Base-by-base conservation (phyloP, 2,329 filamentous ascomycete genomes). In the Decorospora gaudefroyi region DNA sequence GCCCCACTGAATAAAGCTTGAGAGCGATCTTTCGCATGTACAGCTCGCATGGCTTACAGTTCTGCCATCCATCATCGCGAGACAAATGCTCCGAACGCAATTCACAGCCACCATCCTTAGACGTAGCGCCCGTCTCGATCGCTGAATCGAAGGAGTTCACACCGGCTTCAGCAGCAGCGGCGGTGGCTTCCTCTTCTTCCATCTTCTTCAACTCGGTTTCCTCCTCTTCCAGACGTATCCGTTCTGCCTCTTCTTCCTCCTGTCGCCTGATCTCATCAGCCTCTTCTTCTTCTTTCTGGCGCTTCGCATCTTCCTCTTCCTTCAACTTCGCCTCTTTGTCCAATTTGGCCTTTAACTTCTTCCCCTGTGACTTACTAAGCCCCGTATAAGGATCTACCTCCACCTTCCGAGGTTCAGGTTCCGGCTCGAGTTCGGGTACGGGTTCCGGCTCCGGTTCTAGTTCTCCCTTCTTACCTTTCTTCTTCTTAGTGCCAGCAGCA, bases 401-500 rank as follows among this genome's bases (percentile, higher is more conserved):
- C n/a, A 66, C 65, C 47, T 72, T 71, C 13, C 73, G 70, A 6
- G 71, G 68, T 31, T 67, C 67, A 1, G 67, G 49, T 15, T 50
- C 53, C 2, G 55, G 49, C 9, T 53, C 55, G n/a, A n/a, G n/a
- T n/a, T n/a, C 12, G 53, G n/a, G n/a, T n/a, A n/a, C n/a, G n/a
- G n/a, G n/a, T n/a, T n/a, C 57, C 13, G 42, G 36, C 16, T 46
- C 42, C 1, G 30, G 36, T 25, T 42, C 40, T 1, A 32, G 40
- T 31, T 35, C 46, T 18, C 41, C 52, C 34, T 60, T 61, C 48
- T 68, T 66, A 29, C 57, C 57, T 51, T 66, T 66, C 49, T 68
- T 68, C 45, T 40, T 54, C 51, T 64, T 65, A 25, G 55, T 59
- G 9, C 27, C 51, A n/a, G n/a, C 43, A 21, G 51, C 44, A 23